Evolutionary conservation across 2,329 filamentous ascomycete species (phyloP), one percentile per base, ranked within the genome.

Genomic region (Aspergillus niger): DNA sequence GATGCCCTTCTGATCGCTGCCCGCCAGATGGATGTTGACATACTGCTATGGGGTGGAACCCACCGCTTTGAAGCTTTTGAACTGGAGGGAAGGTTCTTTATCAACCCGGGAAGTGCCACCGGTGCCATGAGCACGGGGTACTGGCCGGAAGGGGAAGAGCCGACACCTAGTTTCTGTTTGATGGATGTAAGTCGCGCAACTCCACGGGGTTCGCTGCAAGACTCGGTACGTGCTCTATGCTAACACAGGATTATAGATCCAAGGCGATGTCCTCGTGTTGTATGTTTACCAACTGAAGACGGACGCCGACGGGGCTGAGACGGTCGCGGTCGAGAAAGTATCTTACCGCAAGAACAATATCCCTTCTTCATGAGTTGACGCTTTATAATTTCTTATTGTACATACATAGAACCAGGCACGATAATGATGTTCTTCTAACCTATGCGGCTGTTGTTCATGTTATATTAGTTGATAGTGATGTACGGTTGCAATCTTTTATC

Each of bases 221-320:
- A 11, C 1, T n/a, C 0, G 41, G 20, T 24, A 5, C 4, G 8
- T 8, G 30, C 44, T 32, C 15, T 10, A 69, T 55, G 52, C 53
- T 61, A 44, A 67, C 38, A 38, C 67, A 38, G 10, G 17, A 43
- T 15, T 11, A 63, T 69, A 96, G 92, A 91, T 96, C 38, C 94
- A 98, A 85, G 94, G 94, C 32, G 96, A 97, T 74, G 96, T 96
- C 15, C 85, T 98, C 67, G 96, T 96, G 61, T 83, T 98, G 53
- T 98, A 98, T 76, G 94, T 98, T 56, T 98, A 98, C 75, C 90
- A 93, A 75, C 77, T 93, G 71, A 86, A 89, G 74, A 92, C 89
- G 73, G 90, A 92, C 69, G 87, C 85, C 59, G 88, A 90, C 67
- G 91, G 91, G 15, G 85, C 85, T 38, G 90, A 93, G 76, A 92